Evolutionary conservation across 2,329 filamentous ascomycete species (phyloP).

Genomic region (Dryadomyces quercivorus): DNA sequence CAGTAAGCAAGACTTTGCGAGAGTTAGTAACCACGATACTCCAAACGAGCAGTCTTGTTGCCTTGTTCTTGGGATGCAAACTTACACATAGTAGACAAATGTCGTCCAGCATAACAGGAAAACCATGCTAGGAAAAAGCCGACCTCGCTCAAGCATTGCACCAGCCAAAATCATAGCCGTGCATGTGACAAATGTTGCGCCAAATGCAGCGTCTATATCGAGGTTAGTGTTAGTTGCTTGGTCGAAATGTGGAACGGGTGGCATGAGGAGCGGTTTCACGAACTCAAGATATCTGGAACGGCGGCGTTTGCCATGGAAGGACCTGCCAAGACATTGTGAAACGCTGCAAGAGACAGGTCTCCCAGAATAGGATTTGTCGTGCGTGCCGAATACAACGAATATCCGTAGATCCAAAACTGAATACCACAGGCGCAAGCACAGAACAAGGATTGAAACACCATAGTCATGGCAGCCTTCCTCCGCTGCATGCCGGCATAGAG

Average conservation of each 20-base stretch:
- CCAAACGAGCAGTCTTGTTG: not conserved
- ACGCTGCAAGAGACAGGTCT: conserved; percentile 32
- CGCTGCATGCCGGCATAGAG: conserved; percentile 52
- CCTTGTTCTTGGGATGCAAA: not conserved
- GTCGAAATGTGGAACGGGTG: not conserved
- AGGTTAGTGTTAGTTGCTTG: too few species aligned
- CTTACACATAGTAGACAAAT: conserved; percentile 39
- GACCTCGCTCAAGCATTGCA: conserved; percentile 45
- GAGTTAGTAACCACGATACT: not conserved
- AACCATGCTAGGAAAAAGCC: conserved; percentile 49
- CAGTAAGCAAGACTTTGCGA: conserved; percentile 41
- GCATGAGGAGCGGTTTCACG: not conserved
- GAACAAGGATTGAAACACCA: conserved; percentile 49
- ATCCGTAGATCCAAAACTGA: conserved; percentile 48
- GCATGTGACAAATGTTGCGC: conserved; percentile 49
- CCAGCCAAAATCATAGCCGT: conserved; percentile 55
- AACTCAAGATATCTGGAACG: conserved; percentile 46
- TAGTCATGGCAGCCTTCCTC: conserved; percentile 47
- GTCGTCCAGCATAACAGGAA: conserved; percentile 54
- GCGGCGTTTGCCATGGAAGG: conserved; percentile 44
- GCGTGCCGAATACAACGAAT: conserved; percentile 48
- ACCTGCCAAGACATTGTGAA: conserved; percentile 47
- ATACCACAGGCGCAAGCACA: conserved; percentile 55
- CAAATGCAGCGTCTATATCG: conserved; percentile 29
- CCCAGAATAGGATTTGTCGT: not conserved